Conservation (phyloP, 116 monocot species). For the Phalaenopsis hybrid region DNA sequence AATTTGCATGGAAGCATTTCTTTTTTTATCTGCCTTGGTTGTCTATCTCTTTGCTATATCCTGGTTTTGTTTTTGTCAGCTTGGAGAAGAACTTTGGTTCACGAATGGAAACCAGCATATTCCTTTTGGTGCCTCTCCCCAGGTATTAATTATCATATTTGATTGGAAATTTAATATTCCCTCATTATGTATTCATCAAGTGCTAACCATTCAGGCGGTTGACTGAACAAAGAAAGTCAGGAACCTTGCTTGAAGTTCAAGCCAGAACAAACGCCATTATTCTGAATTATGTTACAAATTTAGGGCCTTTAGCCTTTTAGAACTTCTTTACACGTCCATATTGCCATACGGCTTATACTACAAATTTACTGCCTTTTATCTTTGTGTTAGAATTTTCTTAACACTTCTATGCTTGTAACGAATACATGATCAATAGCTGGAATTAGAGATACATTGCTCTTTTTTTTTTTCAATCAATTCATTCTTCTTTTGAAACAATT, state of each 20-base stretch:
- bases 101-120: slow-evolving; percentile 74
- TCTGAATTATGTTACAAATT: not conserved
- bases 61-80: slow-evolving; percentile 32
- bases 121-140: slow-evolving; percentile 94
- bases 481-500: not conserved
- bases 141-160: slow-evolving; percentile 25
- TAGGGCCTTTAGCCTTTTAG: not conserved
- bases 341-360: not conserved
- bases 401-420: not conserved
- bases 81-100: slow-evolving; percentile 78
- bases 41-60: not conserved
- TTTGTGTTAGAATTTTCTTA: not conserved
- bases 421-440: too few species aligned
- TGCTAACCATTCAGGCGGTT: too few species aligned
- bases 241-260: not conserved
- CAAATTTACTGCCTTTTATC: not conserved
- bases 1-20: not conserved
- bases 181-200: not conserved
- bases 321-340: not conserved
- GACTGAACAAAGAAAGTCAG: not conserved
- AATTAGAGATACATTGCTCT: not conserved
- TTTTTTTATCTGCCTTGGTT: not conserved
- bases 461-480: not conserved
- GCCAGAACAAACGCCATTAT: not conserved
- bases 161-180: not conserved